phyloP scores from a whole-genome alignment of 2,329 filamentous ascomycete genomes.

The Chrysoporthe deuterocubensis region DNA sequence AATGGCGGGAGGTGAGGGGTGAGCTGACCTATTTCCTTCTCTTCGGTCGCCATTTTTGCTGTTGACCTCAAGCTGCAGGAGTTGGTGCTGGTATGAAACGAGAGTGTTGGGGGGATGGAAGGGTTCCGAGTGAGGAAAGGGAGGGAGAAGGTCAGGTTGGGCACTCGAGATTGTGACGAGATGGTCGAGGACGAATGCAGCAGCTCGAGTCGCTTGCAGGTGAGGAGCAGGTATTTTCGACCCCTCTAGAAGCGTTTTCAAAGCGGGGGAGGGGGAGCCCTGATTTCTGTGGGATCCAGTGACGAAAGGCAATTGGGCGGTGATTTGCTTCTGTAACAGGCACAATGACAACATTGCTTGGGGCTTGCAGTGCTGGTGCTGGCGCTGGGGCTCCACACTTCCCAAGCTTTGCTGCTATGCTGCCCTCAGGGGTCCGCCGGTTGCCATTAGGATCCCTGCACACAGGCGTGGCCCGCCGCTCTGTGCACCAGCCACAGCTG shows the following conservation, averaged over 20 bases:
- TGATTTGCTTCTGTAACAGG: slow-evolving; percentile 7
- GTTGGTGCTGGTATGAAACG: slow-evolving; percentile 6
- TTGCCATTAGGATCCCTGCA: not conserved
- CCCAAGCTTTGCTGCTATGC: slow-evolving; percentile 6
- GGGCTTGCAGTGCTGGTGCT: not conserved
- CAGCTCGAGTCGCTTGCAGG: slow-evolving; percentile 22
- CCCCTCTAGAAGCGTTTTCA: slow-evolving; percentile 30
- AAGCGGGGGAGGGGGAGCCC: slow-evolving; percentile 37
- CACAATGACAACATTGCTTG: slow-evolving; percentile 23
- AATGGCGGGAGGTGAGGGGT: not conserved
- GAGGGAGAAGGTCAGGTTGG: slow-evolving; percentile 23
- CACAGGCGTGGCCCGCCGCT: not conserved
- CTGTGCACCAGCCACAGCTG: slow-evolving; percentile 5
- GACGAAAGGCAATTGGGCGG: slow-evolving; percentile 11
- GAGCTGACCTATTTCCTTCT: slow-evolving; percentile 44
- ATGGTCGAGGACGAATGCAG: slow-evolving; percentile 15
- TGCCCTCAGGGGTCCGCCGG: not conserved
- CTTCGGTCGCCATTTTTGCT: slow-evolving; percentile 44
- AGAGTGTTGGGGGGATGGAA: slow-evolving; percentile 6
- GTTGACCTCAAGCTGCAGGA: not conserved
- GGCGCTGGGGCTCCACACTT: slow-evolving; percentile 3
- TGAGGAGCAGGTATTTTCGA: slow-evolving; percentile 28
- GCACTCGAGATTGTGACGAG: slow-evolving; percentile 19
- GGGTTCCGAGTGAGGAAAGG: slow-evolving; percentile 14
- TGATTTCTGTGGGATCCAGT: slow-evolving; percentile 33